A percentile compares a stretch with the other conserved stretches of the same genome.
These are phyloP conservation scores for Neolentinus lepideus DNA, from an alignment of 1,284 basidiomycete genomes.

Conservation along the genomic window DNA sequence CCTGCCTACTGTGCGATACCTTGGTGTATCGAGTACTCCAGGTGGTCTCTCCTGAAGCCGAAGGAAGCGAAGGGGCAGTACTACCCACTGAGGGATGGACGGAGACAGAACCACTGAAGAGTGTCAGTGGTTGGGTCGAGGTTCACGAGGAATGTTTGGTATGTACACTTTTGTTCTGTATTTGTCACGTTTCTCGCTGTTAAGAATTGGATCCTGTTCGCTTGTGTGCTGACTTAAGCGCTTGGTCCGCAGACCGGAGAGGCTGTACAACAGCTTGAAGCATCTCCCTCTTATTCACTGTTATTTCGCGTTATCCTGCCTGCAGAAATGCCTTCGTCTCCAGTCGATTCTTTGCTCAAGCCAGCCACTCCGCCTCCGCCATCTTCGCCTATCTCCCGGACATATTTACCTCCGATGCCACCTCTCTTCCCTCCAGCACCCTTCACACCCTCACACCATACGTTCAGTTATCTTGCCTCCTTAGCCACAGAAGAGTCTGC, in stretches of 20 bases:
- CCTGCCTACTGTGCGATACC: slow-evolving; percentile 62
- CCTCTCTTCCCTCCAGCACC: slow-evolving; percentile 67
- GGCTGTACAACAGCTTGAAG: slow-evolving; percentile 33
- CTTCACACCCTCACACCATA: slow-evolving; percentile 67
- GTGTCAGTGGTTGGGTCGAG: slow-evolving; percentile 66
- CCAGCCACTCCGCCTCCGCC: slow-evolving; percentile 13
- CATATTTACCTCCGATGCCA: slow-evolving; percentile 27
- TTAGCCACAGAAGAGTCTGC: slow-evolving; percentile 51
- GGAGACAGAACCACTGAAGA: slow-evolving; percentile 64
- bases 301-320: slow-evolving; percentile 49
- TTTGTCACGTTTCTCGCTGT: too few species aligned
- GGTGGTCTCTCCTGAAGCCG: slow-evolving; percentile 46
- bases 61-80: slow-evolving; percentile 59
- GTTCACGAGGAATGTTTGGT: slow-evolving; percentile 61
- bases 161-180: slow-evolving; percentile 28
- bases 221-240: slow-evolving; percentile 11
- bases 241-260: slow-evolving; percentile 35
- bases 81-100: slow-evolving; percentile 69
- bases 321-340: slow-evolving; percentile 20
- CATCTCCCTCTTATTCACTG: slow-evolving; percentile 43
- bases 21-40: slow-evolving; percentile 66
- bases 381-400: slow-evolving; percentile 17
- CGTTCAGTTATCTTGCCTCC: slow-evolving; percentile 57
- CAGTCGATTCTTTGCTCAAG: slow-evolving; percentile 15
- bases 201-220: too few species aligned